Evolutionary conservation across 2,329 filamentous ascomycete genomes (phyloP).

Genomic region (Periconia sp.): DNA sequence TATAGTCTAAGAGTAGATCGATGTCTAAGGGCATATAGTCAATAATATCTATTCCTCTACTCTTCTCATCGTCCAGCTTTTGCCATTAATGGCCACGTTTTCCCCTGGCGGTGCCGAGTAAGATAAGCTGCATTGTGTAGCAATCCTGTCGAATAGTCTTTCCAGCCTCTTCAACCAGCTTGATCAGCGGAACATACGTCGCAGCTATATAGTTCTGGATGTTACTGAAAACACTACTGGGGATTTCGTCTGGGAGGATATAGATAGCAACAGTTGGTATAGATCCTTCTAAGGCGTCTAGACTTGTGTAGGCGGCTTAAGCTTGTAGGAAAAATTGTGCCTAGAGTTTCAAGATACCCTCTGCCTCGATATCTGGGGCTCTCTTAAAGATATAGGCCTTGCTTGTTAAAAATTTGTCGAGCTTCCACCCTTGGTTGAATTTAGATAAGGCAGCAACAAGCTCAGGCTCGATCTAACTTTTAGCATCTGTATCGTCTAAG

Average conservation of each 20-base stretch:
- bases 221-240: constrained; percentile 7
- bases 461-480: constrained; percentile 6
- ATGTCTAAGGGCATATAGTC: constrained; percentile 12
- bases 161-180: constrained; percentile 10
- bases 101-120: constrained; percentile 6
- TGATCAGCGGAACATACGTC: constrained; percentile 5
- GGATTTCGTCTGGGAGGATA: constrained; percentile 7
- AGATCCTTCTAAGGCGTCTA: constrained; percentile 3
- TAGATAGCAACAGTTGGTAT: constrained; percentile 5
- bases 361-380: constrained; percentile 7
- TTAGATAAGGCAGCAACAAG: constrained; percentile 8
- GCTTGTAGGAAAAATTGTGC: constrained; percentile 5
- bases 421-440: constrained; percentile 7
- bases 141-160: constrained; percentile 11
- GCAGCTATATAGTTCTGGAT: constrained; percentile 7
- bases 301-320: constrained; percentile 2
- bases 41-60: constrained; percentile 10
- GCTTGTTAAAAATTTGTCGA: constrained; percentile 1
- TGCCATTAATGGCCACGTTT: constrained; percentile 9
- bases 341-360: constrained; percentile 6
- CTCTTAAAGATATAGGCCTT: constrained; percentile 5
- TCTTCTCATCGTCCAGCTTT: constrained; percentile 12
- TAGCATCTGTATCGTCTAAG: constrained; percentile 9
- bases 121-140: constrained; percentile 10
- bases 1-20: constrained; percentile 6